Conservation (phyloP, 305 asterid species). For the Ajuga reptans region DNA sequence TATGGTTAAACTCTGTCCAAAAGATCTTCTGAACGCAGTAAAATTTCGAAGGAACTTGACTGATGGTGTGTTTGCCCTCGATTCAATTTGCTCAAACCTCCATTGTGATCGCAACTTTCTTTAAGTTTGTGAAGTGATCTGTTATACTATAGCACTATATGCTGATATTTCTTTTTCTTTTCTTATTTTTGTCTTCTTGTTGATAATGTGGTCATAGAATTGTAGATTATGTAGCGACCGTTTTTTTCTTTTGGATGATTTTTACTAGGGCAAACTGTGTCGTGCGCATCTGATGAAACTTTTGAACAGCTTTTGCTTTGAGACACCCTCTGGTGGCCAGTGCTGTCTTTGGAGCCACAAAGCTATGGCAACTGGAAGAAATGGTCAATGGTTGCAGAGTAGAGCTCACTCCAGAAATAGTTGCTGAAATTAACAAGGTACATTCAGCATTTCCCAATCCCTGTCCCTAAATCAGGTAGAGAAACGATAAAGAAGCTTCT, state of each 20-base stretch:
- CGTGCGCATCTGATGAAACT: background rate
- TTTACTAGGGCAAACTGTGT: background rate
- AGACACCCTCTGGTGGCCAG: conserved; percentile 65
- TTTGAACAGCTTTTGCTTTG: conserved; percentile 56
- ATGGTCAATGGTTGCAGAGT: conserved; percentile 48
- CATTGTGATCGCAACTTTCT: background rate
- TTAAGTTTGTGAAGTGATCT: background rate
- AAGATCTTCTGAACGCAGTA: no score
- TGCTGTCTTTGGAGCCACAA: conserved; percentile 72
- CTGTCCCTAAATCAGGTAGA: conserved; percentile 38
- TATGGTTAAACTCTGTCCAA: background rate
- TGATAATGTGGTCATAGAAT: no score
- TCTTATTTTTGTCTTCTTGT: no score
- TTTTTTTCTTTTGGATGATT: no score
- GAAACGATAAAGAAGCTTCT: background rate
- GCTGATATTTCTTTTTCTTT: background rate
- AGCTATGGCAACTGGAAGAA: conserved; percentile 69
- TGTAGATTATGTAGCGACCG: no score
- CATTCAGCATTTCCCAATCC: conserved; percentile 63
- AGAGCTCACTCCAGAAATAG: conserved; percentile 47
- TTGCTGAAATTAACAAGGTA: conserved; percentile 48
- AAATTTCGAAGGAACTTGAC: background rate
- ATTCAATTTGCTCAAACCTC: background rate
- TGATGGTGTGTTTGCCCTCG: background rate
- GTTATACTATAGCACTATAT: background rate